Percentiles rank a stretch among this genome's conserved stretches.
Evolutionary conservation across 129 eudicot genomes (phyloP).

Genomic region (Saussurea involucrata): DNA sequence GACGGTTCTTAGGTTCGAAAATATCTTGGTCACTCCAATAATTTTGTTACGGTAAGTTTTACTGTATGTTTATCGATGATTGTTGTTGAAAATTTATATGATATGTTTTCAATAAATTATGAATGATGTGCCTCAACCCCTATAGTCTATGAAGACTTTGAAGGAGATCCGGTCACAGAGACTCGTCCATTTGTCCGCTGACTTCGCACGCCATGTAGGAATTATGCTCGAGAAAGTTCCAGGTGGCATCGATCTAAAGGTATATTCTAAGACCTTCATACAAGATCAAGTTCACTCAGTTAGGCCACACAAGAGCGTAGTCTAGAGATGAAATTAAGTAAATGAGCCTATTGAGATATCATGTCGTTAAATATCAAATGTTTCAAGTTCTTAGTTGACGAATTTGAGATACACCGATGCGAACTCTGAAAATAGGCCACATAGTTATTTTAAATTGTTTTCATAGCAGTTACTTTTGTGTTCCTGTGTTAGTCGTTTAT

Average conservation of each 20-base stretch:
- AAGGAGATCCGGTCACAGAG: conserved; percentile 64
- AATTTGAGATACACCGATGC: too few species aligned
- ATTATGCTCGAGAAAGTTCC: conserved; percentile 40
- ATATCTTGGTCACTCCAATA: conserved; percentile 70
- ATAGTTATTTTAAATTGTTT: too few species aligned
- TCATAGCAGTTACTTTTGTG: too few species aligned
- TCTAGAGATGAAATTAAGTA: background rate
- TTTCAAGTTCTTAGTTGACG: background rate
- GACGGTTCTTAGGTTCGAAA: conserved; percentile 65
- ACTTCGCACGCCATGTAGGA: conserved; percentile 83
- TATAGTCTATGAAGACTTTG: conserved; percentile 73
- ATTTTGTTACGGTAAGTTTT: conserved; percentile 70
- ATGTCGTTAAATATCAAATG: background rate
- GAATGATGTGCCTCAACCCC: conserved; percentile 53
- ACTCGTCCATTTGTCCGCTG: conserved; percentile 76
- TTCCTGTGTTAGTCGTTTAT: too few species aligned
- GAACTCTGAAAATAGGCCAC: too few species aligned
- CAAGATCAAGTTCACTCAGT: background rate
- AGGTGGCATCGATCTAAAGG: conserved; percentile 37
- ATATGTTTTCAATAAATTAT: background rate
- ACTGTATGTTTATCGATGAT: too few species aligned
- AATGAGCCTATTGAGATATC: background rate
- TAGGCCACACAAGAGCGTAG: background rate
- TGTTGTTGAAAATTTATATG: background rate
- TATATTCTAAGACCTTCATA: conserved; percentile 9